A percentile compares a stretch with the other conserved stretches of the same genome.
Evolutionary conservation across 345 rosid genomes (phyloP).

Genomic region (Diplotaxis tenuifolia): DNA sequence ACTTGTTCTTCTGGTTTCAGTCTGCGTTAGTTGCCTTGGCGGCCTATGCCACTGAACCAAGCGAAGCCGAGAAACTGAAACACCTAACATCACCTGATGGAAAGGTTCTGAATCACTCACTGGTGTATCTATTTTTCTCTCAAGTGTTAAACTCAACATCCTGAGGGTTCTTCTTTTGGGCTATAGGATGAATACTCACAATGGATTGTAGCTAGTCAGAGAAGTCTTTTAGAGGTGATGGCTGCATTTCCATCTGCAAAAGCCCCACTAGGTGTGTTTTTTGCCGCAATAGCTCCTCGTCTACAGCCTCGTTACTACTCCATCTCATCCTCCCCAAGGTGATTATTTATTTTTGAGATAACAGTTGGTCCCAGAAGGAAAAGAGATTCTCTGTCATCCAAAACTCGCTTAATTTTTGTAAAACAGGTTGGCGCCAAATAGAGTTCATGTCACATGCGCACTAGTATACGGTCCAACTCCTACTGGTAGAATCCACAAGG

Average conservation of each 20-base stretch:
- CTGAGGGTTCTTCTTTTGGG: not conserved
- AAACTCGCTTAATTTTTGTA: not conserved
- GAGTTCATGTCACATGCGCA: conserved; percentile 93
- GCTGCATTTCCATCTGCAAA: conserved; percentile 83
- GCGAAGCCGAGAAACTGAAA: conserved; percentile 62
- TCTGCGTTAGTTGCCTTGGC: conserved; percentile 86
- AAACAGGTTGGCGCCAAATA: conserved; percentile 60
- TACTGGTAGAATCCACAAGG: conserved; percentile 80
- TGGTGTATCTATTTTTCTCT: not conserved
- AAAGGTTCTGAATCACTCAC: conserved; percentile 51
- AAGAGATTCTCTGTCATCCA: not conserved
- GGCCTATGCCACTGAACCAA: conserved; percentile 84
- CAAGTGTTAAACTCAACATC: not conserved
- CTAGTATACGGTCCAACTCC: conserved; percentile 83
- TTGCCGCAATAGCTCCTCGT: conserved; percentile 87
- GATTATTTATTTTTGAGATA: not conserved
- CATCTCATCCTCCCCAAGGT: conserved; percentile 96
- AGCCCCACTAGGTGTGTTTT: conserved; percentile 90
- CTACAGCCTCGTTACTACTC: conserved; percentile 93
- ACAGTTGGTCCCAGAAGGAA: too few species aligned
- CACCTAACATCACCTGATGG: conserved; percentile 64
- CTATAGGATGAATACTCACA: conserved; percentile 84
- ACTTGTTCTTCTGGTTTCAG: conserved; percentile 39
- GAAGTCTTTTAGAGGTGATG: conserved; percentile 97
- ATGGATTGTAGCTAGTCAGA: conserved; percentile 81